Conservation (phyloP, 306 rosid species). For the Mimosa bimucronata region DNA sequence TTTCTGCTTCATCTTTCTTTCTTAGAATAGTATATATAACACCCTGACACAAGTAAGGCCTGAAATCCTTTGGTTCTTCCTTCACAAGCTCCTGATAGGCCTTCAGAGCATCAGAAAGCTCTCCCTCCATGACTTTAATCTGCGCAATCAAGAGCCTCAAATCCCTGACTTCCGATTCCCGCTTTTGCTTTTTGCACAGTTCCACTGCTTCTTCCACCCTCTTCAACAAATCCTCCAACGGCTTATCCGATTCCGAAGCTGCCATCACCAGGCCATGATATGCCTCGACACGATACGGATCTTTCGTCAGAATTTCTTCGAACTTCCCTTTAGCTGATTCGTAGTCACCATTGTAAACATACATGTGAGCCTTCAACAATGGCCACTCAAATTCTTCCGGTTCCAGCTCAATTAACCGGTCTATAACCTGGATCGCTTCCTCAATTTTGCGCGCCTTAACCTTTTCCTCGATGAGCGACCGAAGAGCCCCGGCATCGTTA, state of each 20-base stretch:
- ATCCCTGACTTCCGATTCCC: slow-evolving; percentile 69
- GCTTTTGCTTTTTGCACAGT: slow-evolving; percentile 52
- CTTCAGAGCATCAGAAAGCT: slow-evolving; percentile 67
- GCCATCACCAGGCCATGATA: slow-evolving; percentile 78
- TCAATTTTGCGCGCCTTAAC: slow-evolving; percentile 52
- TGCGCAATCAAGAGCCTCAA: slow-evolving; percentile 88
- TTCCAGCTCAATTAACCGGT: slow-evolving; percentile 65
- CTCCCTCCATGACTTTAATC: slow-evolving; percentile 69
- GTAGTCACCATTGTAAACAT: slow-evolving; percentile 47
- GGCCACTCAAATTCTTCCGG: slow-evolving; percentile 73
- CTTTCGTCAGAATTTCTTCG: slow-evolving; percentile 58
- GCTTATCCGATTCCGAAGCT: slow-evolving; percentile 43
- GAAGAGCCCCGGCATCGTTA: slow-evolving; percentile 54
- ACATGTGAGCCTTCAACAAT: slow-evolving; percentile 71
- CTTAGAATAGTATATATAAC: slow-evolving; percentile 74
- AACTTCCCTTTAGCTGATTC: slow-evolving; percentile 57
- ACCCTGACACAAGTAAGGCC: slow-evolving; percentile 89
- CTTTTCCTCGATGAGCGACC: slow-evolving; percentile 56
- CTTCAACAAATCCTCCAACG: slow-evolving; percentile 42
- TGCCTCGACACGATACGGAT: slow-evolving; percentile 68
- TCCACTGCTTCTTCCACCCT: slow-evolving; percentile 61
- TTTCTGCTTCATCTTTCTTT: slow-evolving; percentile 78
- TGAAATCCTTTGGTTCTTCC: slow-evolving; percentile 86
- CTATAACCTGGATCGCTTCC: slow-evolving; percentile 58
- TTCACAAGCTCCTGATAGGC: slow-evolving; percentile 72